Evolutionary conservation across 805 yeast genomes (phyloP), one percentile per base, ranked within the genome.

Genomic region (Metschnikowia baotianmanensis): DNA sequence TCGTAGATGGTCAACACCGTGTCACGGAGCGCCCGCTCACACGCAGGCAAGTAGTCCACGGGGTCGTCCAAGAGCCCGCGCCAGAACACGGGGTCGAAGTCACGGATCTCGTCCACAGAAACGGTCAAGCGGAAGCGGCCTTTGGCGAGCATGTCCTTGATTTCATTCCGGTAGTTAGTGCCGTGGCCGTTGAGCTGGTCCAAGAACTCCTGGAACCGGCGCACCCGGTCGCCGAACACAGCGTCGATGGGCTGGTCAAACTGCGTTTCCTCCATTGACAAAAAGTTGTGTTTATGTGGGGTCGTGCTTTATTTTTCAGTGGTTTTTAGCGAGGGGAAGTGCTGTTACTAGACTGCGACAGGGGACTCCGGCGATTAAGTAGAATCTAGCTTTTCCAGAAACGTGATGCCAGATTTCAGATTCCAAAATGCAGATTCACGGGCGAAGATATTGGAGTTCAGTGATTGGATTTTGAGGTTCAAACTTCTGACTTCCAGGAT

Each of bases 171-270:
- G 64, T 89, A 86, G 47, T 80, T 77, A 0, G 84, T 74, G 29
- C 75, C 72, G 15, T 69, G 72, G 42, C 76, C 76, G 42, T 55
- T 59, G 40, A 64, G 52, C 18, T 80, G 72, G 50, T 80, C 85
- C 34, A 93, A 67, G 58, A 90, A 91, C 53, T 91, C 97, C 51
- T 85, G 89, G 66, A 91, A 91, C 51, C 83, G 74, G 57, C 96
- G 80, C 16, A 86, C 86, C 49, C 97, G 81, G 61, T 90, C 97
- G 40, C 83, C 81, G 58, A 82, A 84, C 28, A 67, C 71, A 42
- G 72, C 75, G 48, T 69, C 75, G 31, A 67, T 55, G 26, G 72
- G 66, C 50, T 59, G 67, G 33, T 61, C 67, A 32, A 40, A 43
- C 27, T 45, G 49, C n/a, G 47, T 27, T 38, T 57, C 62, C 34